Evolutionary conservation across 2,329 filamentous ascomycete genomes (phyloP), one percentile per base, ranked within the genome.

Genomic region (Tolypocladium tropicale): DNA sequence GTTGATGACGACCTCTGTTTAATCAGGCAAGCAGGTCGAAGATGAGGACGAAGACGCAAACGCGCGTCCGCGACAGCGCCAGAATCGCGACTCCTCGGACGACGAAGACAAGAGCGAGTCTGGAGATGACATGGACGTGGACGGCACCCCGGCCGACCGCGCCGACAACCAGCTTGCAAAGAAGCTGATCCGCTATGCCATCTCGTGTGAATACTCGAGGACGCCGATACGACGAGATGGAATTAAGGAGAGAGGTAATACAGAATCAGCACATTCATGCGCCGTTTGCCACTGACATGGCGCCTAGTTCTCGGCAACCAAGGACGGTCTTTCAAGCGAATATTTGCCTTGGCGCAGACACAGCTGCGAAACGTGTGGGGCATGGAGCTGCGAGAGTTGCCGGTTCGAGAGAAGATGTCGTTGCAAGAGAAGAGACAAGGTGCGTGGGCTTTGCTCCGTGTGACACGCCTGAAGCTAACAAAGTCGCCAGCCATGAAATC

Each of bases 371-470:
- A 74, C 2, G 79, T 85, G 1, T 97, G 96, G 72, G 94, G 94
- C n/a, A 96, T 97, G 91, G 81, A 92, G 68, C 81, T 99, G 78
- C 78, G 83, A 4, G 92, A 96, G 72, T 77, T 97, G 53, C 91
- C 94, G 0, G 77, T 81, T 1, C 82, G 81, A 65, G 93, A 96
- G 65, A 95, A 91, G 70, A 80, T 89, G 52, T 90, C 90, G 0
- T 72, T 96, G 36, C 84, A 84, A 57, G 89, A 95, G 60, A 82
- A 82, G 67, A 83, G 90, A 63, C 85, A 88, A 77, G 88, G 87
- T 85, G 73, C 58, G 18, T 25, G 2, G n/a, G 0, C 11, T 2
- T 18, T 9, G 10, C 5, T 16, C 30, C 6, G 34, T 14, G 56
- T 53, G 18, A 53, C 34, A 32, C 23, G 10, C 16, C 14, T 41